Evolutionary conservation across 305 asterid genomes (phyloP).

Genomic region (Lippia alba): DNA sequence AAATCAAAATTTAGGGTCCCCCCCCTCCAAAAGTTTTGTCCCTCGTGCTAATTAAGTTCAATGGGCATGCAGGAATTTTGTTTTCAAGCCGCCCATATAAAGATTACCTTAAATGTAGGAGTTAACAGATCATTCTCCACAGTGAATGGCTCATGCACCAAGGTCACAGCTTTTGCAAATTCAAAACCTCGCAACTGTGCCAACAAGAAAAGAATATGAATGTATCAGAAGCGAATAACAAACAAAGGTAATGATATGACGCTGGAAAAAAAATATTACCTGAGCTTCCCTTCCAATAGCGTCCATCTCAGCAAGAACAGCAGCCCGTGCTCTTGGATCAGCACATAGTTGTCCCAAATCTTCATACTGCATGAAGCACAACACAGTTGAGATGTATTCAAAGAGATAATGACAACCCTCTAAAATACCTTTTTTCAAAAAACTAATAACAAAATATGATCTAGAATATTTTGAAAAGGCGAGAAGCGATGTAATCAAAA

Average conservation of each 20-base stretch:
- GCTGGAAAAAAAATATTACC: constrained; percentile 44
- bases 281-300: constrained; percentile 87
- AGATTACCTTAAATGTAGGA: constrained; percentile 90
- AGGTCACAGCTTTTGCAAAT: constrained; percentile 82
- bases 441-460: neutral
- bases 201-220: constrained; percentile 27
- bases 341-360: constrained; percentile 74
- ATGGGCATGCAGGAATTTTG: neutral
- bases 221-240: constrained; percentile 6
- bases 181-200: constrained; percentile 91
- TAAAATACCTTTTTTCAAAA: neutral
- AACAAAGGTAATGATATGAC: constrained; percentile 4
- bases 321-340: constrained; percentile 84
- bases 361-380: constrained; percentile 56
- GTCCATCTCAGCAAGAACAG: constrained; percentile 95
- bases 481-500: neutral
- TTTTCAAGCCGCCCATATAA: neutral
- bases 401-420: neutral
- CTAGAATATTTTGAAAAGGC: too few species aligned
- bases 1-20: too few species aligned
- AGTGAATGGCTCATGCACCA: constrained; percentile 88
- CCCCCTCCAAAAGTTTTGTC: too few species aligned
- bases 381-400: constrained; percentile 18
- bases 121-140: constrained; percentile 90
- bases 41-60: too few species aligned